Conservation (phyloP, 495 filamentous ascomycete species). For the Xylaria flabelliformis region DNA sequence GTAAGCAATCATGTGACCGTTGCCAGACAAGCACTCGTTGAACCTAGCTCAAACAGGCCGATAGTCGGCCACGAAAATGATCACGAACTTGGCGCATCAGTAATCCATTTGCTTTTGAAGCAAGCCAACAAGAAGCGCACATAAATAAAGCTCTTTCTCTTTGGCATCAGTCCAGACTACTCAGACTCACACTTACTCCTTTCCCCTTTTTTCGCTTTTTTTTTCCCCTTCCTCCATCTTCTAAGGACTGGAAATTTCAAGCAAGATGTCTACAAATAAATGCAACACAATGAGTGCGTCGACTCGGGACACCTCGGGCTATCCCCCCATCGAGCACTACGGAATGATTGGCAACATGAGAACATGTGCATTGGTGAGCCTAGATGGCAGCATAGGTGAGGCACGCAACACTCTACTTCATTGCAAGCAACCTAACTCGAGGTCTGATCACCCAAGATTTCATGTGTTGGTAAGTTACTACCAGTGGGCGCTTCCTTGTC, state of each 20-base stretch:
- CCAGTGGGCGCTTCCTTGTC: background rate
- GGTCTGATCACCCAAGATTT: constrained; percentile 53
- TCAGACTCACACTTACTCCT: background rate
- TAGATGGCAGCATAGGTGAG: constrained; percentile 65
- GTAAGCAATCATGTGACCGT: background rate
- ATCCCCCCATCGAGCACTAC: constrained; percentile 76
- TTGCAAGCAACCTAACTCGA: constrained; percentile 6
- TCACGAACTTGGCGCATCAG: background rate
- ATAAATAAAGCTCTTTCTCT: background rate
- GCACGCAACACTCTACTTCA: background rate
- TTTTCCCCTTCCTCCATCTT: background rate
- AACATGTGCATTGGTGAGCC: constrained; percentile 74
- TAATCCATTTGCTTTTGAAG: background rate
- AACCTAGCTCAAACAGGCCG: background rate
- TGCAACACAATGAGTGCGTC: constrained; percentile 39
- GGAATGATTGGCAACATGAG: constrained; percentile 79
- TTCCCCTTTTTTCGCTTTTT: background rate
- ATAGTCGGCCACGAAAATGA: background rate
- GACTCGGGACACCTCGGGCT: constrained; percentile 46
- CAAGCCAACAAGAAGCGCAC: background rate
- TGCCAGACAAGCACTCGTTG: background rate
- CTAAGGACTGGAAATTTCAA: background rate
- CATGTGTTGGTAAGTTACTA: constrained; percentile 69
- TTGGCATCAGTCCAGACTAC: background rate
- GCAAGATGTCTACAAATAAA: constrained; percentile 32